A percentile compares a stretch with the other conserved stretches of the same genome.
phyloP scores from a whole-genome alignment of 2,329 filamentous ascomycete genomes.

The Calonectria montana region DNA sequence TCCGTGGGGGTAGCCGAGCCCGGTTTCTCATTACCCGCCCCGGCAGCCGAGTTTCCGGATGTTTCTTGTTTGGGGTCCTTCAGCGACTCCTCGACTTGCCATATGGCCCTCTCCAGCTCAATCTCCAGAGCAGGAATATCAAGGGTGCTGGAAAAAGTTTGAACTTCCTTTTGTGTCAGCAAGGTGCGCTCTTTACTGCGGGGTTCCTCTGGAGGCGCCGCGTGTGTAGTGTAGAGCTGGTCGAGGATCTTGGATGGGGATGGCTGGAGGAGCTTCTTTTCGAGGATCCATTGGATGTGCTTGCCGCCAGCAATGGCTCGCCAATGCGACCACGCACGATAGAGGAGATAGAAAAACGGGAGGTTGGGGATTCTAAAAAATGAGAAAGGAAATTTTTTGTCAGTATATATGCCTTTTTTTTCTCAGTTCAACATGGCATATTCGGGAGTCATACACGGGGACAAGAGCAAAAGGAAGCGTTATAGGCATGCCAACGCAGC shows the following conservation, averaged over 20 bases:
- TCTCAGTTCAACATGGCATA: not conserved
- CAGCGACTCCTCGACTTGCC: conserved; percentile 73
- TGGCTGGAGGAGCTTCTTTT: conserved; percentile 76
- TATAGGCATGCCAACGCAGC: conserved; percentile 84
- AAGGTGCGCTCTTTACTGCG: conserved; percentile 51
- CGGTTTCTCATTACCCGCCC: conserved; percentile 24
- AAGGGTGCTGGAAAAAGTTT: conserved; percentile 69
- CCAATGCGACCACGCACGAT: conserved; percentile 93
- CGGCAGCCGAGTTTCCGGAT: conserved; percentile 26
- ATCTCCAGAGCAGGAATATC: conserved; percentile 76
- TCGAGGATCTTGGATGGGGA: conserved; percentile 78
- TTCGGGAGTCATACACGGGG: conserved; percentile 75
- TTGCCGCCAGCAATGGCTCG: conserved; percentile 85
- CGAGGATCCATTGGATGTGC: conserved; percentile 84
- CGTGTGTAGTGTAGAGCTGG: conserved; percentile 72
- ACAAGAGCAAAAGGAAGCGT: conserved; percentile 85
- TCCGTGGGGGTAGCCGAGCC: conserved; percentile 16
- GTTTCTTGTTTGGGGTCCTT: conserved; percentile 47
- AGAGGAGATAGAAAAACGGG: conserved; percentile 95
- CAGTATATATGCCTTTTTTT: not conserved
- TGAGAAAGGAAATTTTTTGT: not conserved
- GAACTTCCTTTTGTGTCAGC: conserved; percentile 64
- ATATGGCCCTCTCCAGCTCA: conserved; percentile 80
- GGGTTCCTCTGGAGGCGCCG: conserved; percentile 35
- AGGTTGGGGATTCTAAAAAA: conserved; percentile 82